Conservation (phyloP, 75 land plant species). For the Picea glauca region DNA sequence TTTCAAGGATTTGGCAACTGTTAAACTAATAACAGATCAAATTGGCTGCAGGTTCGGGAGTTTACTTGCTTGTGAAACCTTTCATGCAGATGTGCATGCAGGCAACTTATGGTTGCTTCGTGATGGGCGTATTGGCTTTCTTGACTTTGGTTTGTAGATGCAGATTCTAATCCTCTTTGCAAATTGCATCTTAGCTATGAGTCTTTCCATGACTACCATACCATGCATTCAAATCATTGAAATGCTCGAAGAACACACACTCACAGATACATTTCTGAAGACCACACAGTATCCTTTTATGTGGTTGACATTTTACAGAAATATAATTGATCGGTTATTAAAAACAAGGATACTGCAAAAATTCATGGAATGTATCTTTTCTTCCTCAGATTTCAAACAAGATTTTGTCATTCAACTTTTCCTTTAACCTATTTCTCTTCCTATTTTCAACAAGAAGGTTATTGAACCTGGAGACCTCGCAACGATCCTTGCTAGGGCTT, state of each 20-base stretch:
- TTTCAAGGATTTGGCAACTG: not conserved
- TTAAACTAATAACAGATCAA: not conserved
- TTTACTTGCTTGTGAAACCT: slow-evolving; percentile 88
- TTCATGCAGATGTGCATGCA: slow-evolving; percentile 99
- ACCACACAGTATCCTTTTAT: not conserved
- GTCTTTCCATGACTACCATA: not conserved
- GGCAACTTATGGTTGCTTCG: slow-evolving; percentile 91
- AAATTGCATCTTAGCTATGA: not conserved
- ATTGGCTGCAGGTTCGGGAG: slow-evolving; percentile 89
- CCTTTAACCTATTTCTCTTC: not conserved
- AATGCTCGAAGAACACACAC: not conserved
- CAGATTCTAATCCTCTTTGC: not conserved
- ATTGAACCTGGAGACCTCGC: not conserved
- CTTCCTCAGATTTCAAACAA: not conserved
- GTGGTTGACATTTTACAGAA: not conserved
- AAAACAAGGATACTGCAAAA: not conserved
- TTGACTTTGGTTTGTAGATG: slow-evolving; percentile 86
- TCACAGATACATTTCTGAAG: not conserved
- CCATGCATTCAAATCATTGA: not conserved
- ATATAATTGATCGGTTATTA: not conserved
- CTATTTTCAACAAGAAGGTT: not conserved
- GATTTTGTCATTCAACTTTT: not conserved
- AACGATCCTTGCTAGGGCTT: not conserved
- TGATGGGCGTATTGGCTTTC: slow-evolving; percentile 98
- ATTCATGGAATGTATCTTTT: not conserved